Evolutionary conservation across 78 protist genomes (phyloP).

Genomic region (Mantamonas sphyraenae): DNA sequence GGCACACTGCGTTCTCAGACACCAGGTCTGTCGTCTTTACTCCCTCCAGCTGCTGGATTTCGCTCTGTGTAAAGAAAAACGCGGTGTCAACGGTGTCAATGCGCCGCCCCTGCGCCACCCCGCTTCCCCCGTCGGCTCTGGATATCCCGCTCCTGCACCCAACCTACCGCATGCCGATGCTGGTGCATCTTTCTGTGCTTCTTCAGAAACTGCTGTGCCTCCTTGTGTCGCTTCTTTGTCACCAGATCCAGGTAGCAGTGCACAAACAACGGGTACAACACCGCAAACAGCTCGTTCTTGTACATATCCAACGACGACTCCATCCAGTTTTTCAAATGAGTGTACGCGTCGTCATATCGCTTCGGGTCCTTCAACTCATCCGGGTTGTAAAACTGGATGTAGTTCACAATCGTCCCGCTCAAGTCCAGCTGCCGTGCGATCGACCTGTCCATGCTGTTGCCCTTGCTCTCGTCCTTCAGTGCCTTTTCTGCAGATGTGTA

Average conservation of each 20-base stretch:
- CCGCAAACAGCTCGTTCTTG: constrained; percentile 43
- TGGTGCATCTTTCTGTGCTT: not conserved
- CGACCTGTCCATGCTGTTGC: not conserved
- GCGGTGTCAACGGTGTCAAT: not conserved
- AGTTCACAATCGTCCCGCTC: not conserved
- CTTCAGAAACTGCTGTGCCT: constrained; percentile 9
- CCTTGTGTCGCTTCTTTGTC: constrained; percentile 23
- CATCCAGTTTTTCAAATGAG: constrained; percentile 49
- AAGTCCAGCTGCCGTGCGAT: not conserved
- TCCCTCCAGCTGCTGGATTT: constrained; percentile 24
- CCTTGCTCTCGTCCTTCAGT: not conserved
- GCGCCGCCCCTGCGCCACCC: not conserved
- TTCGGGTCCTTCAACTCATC: not conserved
- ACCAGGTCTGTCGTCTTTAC: constrained; percentile 29
- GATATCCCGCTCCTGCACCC: not conserved
- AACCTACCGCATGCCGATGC: no score
- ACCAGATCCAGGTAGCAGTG: constrained; percentile 63
- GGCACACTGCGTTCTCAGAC: constrained; percentile 33
- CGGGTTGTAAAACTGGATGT: not conserved
- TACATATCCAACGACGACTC: constrained; percentile 37
- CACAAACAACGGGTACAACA: constrained; percentile 64
- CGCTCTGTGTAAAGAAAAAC: constrained; percentile 27
- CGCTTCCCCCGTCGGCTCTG: no score
- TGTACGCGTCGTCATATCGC: constrained; percentile 31
- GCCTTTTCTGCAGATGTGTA: not conserved